These are phyloP conservation scores for Epichloe typhina DNA, from an alignment of 2,329 filamentous ascomycete genomes.

Conservation along the genomic window DNA sequence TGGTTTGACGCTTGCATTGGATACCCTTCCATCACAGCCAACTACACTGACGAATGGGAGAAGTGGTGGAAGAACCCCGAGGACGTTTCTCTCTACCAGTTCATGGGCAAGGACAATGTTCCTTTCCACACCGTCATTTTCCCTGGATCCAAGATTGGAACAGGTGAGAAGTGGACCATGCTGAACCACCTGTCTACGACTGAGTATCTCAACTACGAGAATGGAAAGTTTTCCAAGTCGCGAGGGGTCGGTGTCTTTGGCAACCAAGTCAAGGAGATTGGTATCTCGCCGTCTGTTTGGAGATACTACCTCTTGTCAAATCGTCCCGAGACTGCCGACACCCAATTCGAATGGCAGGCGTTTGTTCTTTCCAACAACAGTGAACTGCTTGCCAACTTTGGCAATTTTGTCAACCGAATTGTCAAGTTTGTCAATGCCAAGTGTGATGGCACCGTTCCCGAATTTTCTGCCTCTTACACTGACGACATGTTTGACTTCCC, in stretches of 20 bases:
- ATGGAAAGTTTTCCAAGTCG: conserved; percentile 87
- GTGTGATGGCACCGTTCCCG: conserved; percentile 57
- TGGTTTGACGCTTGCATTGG: conserved; percentile 91
- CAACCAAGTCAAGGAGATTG: conserved; percentile 76
- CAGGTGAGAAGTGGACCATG: conserved; percentile 76
- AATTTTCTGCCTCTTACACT: conserved; percentile 40
- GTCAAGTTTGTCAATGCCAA: conserved; percentile 68
- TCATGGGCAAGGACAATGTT: conserved; percentile 69
- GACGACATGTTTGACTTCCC: conserved; percentile 35
- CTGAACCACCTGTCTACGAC: conserved; percentile 80
- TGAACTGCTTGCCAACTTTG: conserved; percentile 65
- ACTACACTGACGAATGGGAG: conserved; percentile 80
- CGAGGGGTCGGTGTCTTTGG: conserved; percentile 84
- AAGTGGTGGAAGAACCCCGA: conserved; percentile 90
- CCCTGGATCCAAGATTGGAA: conserved; percentile 75
- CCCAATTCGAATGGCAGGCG: conserved; percentile 77
- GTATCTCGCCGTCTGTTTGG: conserved; percentile 79
- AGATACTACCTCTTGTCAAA: conserved; percentile 80
- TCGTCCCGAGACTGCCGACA: conserved; percentile 73
- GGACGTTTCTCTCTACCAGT: conserved; percentile 80
- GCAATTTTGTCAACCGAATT: conserved; percentile 62
- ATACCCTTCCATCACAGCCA: conserved; percentile 89
- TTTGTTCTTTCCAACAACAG: conserved; percentile 83
- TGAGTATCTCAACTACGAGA: conserved; percentile 76
- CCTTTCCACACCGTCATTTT: conserved; percentile 77